phyloP scores from a whole-genome alignment of 805 yeast genomes.

The Hanseniaspora vineae region DNA sequence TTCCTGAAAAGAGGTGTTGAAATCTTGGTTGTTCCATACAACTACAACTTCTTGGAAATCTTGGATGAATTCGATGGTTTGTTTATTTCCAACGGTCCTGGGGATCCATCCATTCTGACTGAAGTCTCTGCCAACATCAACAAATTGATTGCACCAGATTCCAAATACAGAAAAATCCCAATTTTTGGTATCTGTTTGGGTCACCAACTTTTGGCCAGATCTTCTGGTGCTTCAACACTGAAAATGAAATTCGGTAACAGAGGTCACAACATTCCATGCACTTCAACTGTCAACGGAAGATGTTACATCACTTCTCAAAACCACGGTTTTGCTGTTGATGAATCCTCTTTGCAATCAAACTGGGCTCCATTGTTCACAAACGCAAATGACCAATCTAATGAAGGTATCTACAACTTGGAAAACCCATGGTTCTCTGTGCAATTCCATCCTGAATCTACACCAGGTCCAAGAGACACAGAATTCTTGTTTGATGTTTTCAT shows the following conservation, averaged over 20 bases:
- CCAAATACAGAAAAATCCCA: conserved; percentile 46
- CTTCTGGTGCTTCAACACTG: conserved; percentile 84
- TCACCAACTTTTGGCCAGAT: conserved; percentile 91
- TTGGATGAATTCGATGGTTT: conserved; percentile 69
- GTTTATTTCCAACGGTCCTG: conserved; percentile 96
- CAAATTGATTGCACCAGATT: conserved; percentile 41
- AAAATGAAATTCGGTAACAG: conserved; percentile 97
- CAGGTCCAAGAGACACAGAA: conserved; percentile 99
- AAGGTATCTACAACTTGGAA: conserved; percentile 86
- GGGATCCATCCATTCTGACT: conserved; percentile 87
- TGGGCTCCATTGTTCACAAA: conserved; percentile 94
- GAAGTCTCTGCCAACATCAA: conserved; percentile 50
- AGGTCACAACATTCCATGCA: conserved; percentile 97
- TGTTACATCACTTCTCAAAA: conserved; percentile 98
- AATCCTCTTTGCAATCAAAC: conserved; percentile 40
- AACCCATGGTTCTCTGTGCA: conserved; percentile 94
- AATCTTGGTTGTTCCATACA: conserved; percentile 90
- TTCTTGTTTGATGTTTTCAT: conserved; percentile 91
- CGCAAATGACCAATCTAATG: conserved; percentile 94
- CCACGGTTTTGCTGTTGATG: conserved; percentile 96
- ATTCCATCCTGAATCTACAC: conserved; percentile 98
- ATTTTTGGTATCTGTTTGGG: conserved; percentile 97
- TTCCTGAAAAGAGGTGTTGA: conserved; percentile 94
- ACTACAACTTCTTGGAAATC: conserved; percentile 57
- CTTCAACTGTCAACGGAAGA: conserved; percentile 78